These are phyloP conservation scores for Fusarium ramigenum DNA, from an alignment of 2,329 filamentous ascomycete species.

Conservation along the genomic window DNA sequence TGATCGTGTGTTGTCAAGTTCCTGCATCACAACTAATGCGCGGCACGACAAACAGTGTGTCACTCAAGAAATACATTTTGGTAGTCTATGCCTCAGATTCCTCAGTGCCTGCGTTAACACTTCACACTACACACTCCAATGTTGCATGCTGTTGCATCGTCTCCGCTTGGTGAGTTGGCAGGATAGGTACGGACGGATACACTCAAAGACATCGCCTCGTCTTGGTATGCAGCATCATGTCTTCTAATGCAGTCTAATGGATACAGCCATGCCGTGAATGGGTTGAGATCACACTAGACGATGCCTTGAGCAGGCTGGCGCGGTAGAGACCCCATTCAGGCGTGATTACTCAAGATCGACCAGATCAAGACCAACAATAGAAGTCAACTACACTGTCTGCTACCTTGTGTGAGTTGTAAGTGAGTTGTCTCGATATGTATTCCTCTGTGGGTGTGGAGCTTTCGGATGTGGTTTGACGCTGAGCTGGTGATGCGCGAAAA, in stretches of 20 bases:
- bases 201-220: neutral
- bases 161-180: slow-evolving; percentile 42
- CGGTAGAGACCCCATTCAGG: slow-evolving; percentile 4
- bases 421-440: neutral
- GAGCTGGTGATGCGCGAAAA: slow-evolving; percentile 22
- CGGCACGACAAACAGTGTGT: slow-evolving; percentile 21
- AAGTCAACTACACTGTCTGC: slow-evolving; percentile 2
- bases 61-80: neutral
- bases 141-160: slow-evolving; percentile 20
- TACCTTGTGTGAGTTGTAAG: slow-evolving; percentile 3
- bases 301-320: slow-evolving; percentile 34
- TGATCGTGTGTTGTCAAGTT: slow-evolving; percentile 40
- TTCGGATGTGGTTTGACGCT: slow-evolving; percentile 12
- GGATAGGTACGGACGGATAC: slow-evolving; percentile 30
- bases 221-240: slow-evolving; percentile 11
- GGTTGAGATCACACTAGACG: slow-evolving; percentile 29
- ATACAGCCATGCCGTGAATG: slow-evolving; percentile 32
- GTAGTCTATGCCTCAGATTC: slow-evolving; percentile 2
- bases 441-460: slow-evolving; percentile 15
- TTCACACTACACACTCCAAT: slow-evolving; percentile 5
- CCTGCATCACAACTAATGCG: slow-evolving; percentile 36
- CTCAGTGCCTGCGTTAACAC: slow-evolving; percentile 26
- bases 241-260: slow-evolving; percentile 27
- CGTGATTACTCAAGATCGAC: slow-evolving; percentile 1
- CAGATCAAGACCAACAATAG: neutral